Evolutionary conservation across 805 yeast genomes (phyloP), one percentile per base, ranked within the genome.

Genomic region (Myxozyma mucilagina): DNA sequence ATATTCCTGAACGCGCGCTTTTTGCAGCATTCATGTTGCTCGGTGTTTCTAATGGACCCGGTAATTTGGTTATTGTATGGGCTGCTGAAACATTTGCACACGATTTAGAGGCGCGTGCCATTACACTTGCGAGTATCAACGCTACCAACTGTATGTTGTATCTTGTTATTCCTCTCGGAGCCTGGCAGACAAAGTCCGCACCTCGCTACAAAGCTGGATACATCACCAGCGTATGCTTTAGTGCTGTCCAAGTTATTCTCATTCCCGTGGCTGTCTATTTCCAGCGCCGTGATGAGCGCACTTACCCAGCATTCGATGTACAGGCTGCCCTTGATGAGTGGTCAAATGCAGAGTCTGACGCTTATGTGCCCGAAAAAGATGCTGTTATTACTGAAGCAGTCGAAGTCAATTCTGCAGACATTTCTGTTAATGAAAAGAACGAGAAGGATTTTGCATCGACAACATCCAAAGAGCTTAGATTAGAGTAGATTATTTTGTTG

Each of bases 21-120:
- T 82, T 85, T 84, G 84, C 82, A 72, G 88, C 84, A 0, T 84
- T 78, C 72, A 78, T 82, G 69, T 70, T 84, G 41, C 84, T 80
- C 61, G 84, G 82, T 69, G 78, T 81, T 60, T 85, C 85, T 8
- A 80, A 86, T 82, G 84, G 86, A 11, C 80, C 80, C 78, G 86
- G 86, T 0, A 84, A 87, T 0, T 83, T 81, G 0, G 72, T 82
- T 14, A 83, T 83, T 68, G 78, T 83, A 14, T 84, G 86, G 85
- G 81, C 80, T 56, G 82, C 82, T 63, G 86, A 82, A 70, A 82
- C 84, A 39, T 80, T 84, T 57, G 76, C 86, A 52, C 76, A 80
- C 48, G 84, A 83, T 67, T 76, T 82, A 4, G 80, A 82, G 62
- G 79, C 79, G 51, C 74, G 87, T 63, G 82, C 85, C 3, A 78